Evolutionary conservation across 2,329 filamentous ascomycete species (phyloP), one percentile per base, ranked within the genome.

Genomic region (Tricladium varicosporioides): DNA sequence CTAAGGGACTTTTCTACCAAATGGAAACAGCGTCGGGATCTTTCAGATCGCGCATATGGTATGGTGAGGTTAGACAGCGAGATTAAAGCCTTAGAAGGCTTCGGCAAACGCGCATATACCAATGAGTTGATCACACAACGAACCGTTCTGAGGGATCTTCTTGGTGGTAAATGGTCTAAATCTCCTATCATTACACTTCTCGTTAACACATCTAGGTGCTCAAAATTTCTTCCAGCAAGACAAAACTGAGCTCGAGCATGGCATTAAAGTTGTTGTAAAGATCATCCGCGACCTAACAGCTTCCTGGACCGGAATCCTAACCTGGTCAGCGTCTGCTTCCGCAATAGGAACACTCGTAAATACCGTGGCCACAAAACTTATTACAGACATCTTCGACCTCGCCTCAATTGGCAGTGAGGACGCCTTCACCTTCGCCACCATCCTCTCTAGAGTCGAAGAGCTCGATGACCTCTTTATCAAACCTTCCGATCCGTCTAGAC

Each of bases 381-480:
- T 88, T 50, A 56, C 42, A 18, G 84, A 87, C 60, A 82, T 87
- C 47, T 80, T 85, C 69, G 85, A 87, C 46, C 77, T 86, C 65
- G 65, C 80, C 0, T 78, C 80, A 0, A 84, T 87, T 53, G 78
- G 83, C 5, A 82, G 86, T 63, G 84, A 87, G 36, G 83, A 86
- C 62, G 84, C 84, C 0, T 86, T 83, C 70, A 78, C 75, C 49
- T 82, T 85, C 54, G 84, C 84, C 15, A 78, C 76, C 53, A 72
- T 85, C 48, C 86, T 87, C 48, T 74, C 78, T 1, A 75, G 74
- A 16, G 76, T 84, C n/a, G 81, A 80, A 1, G 76, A 78, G 61
- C 74, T 87, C 0, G 84, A 87, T 60, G 79, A 82, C 53, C 68
- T 87, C 13, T 88, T 87, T 64, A 69, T 82, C 0, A 78, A 75